Evolutionary conservation across 805 yeast species (phyloP).

Genomic region (Henningerozyma blattae): DNA sequence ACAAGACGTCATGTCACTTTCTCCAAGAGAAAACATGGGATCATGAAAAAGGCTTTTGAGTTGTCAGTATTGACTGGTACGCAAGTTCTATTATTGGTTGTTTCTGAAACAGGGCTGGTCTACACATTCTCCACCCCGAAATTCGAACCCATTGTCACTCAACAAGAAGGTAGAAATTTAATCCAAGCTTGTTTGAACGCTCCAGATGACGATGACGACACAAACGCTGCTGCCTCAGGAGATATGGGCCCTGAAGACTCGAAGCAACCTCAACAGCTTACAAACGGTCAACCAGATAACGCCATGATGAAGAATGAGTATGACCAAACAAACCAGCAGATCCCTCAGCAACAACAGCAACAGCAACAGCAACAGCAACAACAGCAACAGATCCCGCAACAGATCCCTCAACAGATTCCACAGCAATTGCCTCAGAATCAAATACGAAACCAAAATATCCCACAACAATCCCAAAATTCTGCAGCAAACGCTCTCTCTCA

Average conservation of each 20-base stretch:
- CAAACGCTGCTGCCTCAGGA: slow-evolving; percentile 4
- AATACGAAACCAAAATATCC: not conserved
- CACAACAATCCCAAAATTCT: not conserved
- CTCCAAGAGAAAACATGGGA: slow-evolving; percentile 96
- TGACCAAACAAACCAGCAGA: not conserved
- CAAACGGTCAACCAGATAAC: slow-evolving; percentile 1
- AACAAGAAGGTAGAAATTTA: slow-evolving; percentile 92
- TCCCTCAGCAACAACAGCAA: not conserved
- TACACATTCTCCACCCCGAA: slow-evolving; percentile 99
- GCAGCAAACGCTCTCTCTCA: no score
- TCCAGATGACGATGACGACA: slow-evolving; percentile 69
- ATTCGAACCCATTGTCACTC: slow-evolving; percentile 93
- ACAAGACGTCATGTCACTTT: slow-evolving; percentile 96
- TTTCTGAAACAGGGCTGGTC: slow-evolving; percentile 96
- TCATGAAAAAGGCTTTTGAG: slow-evolving; percentile 99
- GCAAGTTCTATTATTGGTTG: slow-evolving; percentile 87
- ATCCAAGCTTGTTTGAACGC: slow-evolving; percentile 96
- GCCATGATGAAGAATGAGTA: no score
- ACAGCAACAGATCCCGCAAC: not conserved
- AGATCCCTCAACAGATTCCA: not conserved
- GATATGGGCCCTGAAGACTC: slow-evolving; percentile 21
- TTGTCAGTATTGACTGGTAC: slow-evolving; percentile 94
- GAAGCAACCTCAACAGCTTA: slow-evolving; percentile 19
- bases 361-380: slow-evolving; percentile 1
- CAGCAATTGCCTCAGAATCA: not conserved